These are phyloP conservation scores for Neocallimastix lanati DNA, from an alignment of 192 early-diverging fungal species.

Conservation along the genomic window DNA sequence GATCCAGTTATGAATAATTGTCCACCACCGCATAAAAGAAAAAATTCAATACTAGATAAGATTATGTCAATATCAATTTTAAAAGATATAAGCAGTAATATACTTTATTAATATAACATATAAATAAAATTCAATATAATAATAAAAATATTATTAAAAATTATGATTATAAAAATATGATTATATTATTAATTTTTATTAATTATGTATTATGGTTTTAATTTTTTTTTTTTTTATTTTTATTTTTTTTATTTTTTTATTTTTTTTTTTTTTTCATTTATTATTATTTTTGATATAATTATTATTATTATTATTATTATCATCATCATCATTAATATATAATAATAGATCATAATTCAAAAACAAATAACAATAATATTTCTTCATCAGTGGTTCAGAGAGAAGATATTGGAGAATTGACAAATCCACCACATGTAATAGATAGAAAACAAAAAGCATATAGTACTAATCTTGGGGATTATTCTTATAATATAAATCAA, in stretches of 20 bases:
- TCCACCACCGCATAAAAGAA: not conserved
- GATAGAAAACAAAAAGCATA: not conserved
- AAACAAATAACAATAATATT: too few relatives aligned
- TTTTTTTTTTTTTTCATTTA: too few relatives aligned
- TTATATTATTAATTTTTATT: not conserved
- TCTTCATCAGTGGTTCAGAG: not conserved
- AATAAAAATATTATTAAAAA: not conserved
- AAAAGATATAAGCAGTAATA: not conserved
- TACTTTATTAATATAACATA: too few relatives aligned
- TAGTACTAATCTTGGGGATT: not conserved
- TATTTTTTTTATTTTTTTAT: too few relatives aligned
- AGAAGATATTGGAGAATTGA: not conserved
- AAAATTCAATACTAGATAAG: not conserved
- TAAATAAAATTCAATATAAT: too few relatives aligned
- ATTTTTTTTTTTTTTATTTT: too few relatives aligned
- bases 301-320: too few relatives aligned
- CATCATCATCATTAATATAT: too few relatives aligned
- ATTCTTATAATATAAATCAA: not conserved
- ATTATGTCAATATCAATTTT: not conserved
- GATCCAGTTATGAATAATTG: too few relatives aligned
- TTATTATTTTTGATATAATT: too few relatives aligned
- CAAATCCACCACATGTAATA: not conserved
- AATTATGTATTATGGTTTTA: too few relatives aligned
- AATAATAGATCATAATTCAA: too few relatives aligned
- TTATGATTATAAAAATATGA: not conserved